Conservation (phyloP, 1,284 basidiomycete species). For the Moesziomyces parantarcticus region DNA sequence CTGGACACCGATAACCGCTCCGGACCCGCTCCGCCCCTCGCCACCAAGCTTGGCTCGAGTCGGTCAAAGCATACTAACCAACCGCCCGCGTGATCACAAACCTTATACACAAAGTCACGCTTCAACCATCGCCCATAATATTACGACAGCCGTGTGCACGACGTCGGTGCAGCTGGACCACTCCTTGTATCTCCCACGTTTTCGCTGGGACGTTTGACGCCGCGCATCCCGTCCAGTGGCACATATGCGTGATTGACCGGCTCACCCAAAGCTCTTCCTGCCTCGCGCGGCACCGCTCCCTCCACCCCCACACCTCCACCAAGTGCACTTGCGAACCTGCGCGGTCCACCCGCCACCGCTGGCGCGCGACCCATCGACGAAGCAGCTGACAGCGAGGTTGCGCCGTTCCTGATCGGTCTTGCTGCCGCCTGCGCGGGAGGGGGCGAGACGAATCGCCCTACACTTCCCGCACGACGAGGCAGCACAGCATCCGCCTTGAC, state of each 20-base stretch:
- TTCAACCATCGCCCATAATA: too few relatives aligned
- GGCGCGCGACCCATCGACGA: background rate
- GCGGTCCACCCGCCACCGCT: slow-evolving; percentile 1
- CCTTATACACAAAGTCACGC: too few relatives aligned
- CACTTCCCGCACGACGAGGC: slow-evolving; percentile 40
- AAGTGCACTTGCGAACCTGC: slow-evolving; percentile 12
- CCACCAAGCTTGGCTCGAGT: too few relatives aligned
- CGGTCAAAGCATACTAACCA: too few relatives aligned
- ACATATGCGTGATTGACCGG: slow-evolving; percentile 17
- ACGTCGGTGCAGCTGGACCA: too few relatives aligned
- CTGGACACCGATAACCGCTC: too few relatives aligned
- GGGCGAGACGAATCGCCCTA: slow-evolving; percentile 44
- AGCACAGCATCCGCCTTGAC: slow-evolving; percentile 23
- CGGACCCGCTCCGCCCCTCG: too few relatives aligned
- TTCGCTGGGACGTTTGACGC: slow-evolving; percentile 25
- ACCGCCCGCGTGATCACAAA: too few relatives aligned
- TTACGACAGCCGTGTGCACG: too few relatives aligned
- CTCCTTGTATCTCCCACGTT: too few relatives aligned
- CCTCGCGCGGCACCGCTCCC: background rate
- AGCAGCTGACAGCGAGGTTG: slow-evolving; percentile 20
- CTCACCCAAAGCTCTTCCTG: slow-evolving; percentile 15
- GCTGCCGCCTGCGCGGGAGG: slow-evolving; percentile 11
- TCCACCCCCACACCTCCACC: slow-evolving; percentile 8
- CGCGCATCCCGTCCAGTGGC: slow-evolving; percentile 1
- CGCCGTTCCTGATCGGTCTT: slow-evolving; percentile 18